Evolutionary conservation across 306 rosid species (phyloP).

Genomic region (Vicia villosa): DNA sequence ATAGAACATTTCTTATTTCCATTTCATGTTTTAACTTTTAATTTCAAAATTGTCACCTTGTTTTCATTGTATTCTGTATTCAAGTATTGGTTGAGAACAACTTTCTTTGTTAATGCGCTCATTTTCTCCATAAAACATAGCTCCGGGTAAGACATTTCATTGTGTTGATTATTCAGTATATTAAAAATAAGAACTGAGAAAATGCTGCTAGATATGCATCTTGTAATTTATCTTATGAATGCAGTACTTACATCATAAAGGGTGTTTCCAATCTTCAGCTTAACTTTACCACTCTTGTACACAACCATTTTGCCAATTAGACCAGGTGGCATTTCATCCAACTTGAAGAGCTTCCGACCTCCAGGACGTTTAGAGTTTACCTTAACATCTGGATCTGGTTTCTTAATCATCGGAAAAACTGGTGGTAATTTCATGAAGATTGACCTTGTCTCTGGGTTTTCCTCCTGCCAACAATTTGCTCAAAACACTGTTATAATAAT

Average conservation of each 20-base stretch:
- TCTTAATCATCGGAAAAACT: constrained; percentile 49
- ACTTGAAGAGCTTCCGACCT: constrained; percentile 41
- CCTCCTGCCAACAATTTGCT: constrained; percentile 61
- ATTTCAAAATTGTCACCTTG: background rate
- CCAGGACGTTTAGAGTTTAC: constrained; percentile 36
- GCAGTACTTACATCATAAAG: constrained; percentile 72
- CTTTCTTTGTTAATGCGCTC: background rate
- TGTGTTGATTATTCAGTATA: constrained; percentile 5
- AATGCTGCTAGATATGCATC: constrained; percentile 7
- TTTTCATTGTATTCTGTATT: background rate
- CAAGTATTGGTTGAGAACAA: background rate
- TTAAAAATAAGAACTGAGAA: background rate
- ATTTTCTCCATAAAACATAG: background rate
- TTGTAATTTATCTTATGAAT: constrained; percentile 16
- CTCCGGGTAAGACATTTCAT: background rate
- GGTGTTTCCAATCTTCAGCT: constrained; percentile 75
- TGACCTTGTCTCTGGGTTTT: constrained; percentile 60
- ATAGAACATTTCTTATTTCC: background rate
- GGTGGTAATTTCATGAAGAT: constrained; percentile 66
- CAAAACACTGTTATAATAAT: constrained; percentile 30
- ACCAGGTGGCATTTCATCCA: constrained; percentile 66
- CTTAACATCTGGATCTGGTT: constrained; percentile 37
- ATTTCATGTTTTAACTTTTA: background rate
- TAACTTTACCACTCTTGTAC: constrained; percentile 76
- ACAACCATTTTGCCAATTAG: constrained; percentile 84